phyloP scores from a whole-genome alignment of 768 basidiomycete species.

The Serendipita sp. region DNA sequence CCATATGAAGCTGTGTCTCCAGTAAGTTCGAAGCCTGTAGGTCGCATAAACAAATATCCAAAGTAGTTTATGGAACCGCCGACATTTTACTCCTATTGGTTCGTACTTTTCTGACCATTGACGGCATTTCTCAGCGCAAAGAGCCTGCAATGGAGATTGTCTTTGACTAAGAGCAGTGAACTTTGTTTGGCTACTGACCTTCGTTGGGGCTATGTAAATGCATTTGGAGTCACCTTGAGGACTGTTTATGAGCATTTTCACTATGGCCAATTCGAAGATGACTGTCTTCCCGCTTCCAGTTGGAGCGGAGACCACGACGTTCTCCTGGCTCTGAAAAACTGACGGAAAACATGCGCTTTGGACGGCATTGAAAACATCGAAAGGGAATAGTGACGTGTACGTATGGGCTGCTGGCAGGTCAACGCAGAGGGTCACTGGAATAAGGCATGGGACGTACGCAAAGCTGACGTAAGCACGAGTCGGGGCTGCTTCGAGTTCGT shows the following conservation, averaged over 20 bases:
- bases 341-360: conserved; percentile 58
- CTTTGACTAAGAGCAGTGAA: neutral
- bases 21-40: conserved; percentile 70
- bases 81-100: conserved; percentile 60
- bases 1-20: conserved; percentile 71
- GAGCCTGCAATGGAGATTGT: conserved; percentile 33
- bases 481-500: neutral
- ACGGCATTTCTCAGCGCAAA: conserved; percentile 67
- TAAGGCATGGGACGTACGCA: neutral
- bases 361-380: conserved; percentile 79
- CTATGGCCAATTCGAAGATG: conserved; percentile 80
- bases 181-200: conserved; percentile 28
- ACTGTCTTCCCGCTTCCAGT: conserved; percentile 96
- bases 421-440: too few species aligned
- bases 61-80: conserved; percentile 11
- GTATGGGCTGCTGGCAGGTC: conserved; percentile 42
- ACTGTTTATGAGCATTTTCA: conserved; percentile 43
- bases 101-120: conserved; percentile 81
- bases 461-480: neutral
- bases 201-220: conserved; percentile 88
- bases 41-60: neutral
- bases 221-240: conserved; percentile 33
- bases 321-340: conserved; percentile 24
- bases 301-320: conserved; percentile 66
- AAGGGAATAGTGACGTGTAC: conserved; percentile 70